phyloP scores from a whole-genome alignment of 306 rosid species.

The Cicer judaicum region DNA sequence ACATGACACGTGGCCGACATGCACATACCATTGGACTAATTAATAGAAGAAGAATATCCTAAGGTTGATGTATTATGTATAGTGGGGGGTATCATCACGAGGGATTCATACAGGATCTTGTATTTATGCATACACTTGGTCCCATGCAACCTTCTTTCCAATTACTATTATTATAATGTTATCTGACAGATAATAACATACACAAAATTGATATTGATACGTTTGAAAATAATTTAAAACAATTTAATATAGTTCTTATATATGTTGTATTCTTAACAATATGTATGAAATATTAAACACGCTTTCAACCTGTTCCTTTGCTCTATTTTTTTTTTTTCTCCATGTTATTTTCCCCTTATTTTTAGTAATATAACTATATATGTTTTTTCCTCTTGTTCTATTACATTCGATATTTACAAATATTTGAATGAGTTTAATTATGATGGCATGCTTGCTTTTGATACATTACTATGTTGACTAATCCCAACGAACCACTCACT shows the following conservation, averaged over 20 bases:
- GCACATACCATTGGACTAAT: constrained; percentile 39
- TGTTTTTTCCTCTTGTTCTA: background rate
- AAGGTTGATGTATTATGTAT: constrained; percentile 49
- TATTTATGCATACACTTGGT: constrained; percentile 28
- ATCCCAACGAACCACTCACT: constrained; percentile 66
- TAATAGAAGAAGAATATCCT: constrained; percentile 50
- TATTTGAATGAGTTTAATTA: constrained; percentile 52
- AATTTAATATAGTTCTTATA: too few relatives aligned
- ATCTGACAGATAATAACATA: too few relatives aligned
- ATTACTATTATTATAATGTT: too few relatives aligned
- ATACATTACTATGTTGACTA: constrained; percentile 87
- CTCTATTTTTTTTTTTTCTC: too few relatives aligned
- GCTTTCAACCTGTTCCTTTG: too few relatives aligned
- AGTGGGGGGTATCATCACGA: constrained; percentile 68
- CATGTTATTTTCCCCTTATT: too few relatives aligned
- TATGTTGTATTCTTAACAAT: too few relatives aligned
- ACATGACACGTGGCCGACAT: constrained; percentile 77
- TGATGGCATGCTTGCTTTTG: constrained; percentile 70
- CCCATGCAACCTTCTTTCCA: constrained; percentile 47
- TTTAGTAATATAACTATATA: too few relatives aligned
- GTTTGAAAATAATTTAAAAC: too few relatives aligned
- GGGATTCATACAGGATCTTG: constrained; percentile 55
- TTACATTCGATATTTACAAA: background rate
- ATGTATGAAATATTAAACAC: too few relatives aligned
- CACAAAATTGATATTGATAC: too few relatives aligned